These are phyloP conservation scores for Colletotrichum trifolii DNA, from an alignment of 2,329 filamentous ascomycete species.

Conservation along the genomic window DNA sequence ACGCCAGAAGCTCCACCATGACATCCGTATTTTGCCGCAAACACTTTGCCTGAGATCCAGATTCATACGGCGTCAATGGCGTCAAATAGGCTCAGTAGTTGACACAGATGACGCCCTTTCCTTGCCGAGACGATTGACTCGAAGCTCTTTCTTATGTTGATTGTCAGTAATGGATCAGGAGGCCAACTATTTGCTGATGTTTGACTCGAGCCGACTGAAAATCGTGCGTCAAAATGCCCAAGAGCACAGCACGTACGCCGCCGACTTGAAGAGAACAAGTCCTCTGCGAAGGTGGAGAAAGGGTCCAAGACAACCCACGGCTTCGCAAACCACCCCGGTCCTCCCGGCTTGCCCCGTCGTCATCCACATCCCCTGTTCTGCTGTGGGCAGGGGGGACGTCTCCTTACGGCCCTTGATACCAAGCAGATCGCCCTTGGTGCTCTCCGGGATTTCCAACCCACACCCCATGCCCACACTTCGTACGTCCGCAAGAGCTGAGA, in stretches of 20 bases:
- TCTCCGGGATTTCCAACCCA: constrained; percentile 22
- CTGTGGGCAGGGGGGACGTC: constrained; percentile 11
- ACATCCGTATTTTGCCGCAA: constrained; percentile 11
- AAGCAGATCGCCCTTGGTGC: constrained; percentile 25
- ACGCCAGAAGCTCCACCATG: constrained; percentile 5
- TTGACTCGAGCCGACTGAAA: constrained; percentile 21
- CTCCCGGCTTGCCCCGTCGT: constrained; percentile 30
- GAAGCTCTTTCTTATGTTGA: constrained; percentile 33
- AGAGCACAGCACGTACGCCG: not conserved
- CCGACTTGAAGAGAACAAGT: constrained; percentile 21
- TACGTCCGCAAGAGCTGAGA: constrained; percentile 33
- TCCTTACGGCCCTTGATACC: constrained; percentile 34
- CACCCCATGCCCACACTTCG: constrained; percentile 24
- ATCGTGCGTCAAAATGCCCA: no score
- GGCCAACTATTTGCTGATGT: constrained; percentile 12
- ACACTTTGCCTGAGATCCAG: constrained; percentile 10
- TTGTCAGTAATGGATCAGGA: constrained; percentile 20
- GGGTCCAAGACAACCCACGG: constrained; percentile 35
- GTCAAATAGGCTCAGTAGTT: constrained; percentile 28
- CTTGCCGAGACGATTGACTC: constrained; percentile 29
- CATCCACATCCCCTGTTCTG: constrained; percentile 18
- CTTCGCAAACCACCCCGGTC: constrained; percentile 25
- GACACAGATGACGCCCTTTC: constrained; percentile 32
- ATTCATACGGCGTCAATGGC: constrained; percentile 30
- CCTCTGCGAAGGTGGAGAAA: constrained; percentile 27